phyloP scores from a whole-genome alignment of 1,284 basidiomycete genomes.

The Mycena citricolor region DNA sequence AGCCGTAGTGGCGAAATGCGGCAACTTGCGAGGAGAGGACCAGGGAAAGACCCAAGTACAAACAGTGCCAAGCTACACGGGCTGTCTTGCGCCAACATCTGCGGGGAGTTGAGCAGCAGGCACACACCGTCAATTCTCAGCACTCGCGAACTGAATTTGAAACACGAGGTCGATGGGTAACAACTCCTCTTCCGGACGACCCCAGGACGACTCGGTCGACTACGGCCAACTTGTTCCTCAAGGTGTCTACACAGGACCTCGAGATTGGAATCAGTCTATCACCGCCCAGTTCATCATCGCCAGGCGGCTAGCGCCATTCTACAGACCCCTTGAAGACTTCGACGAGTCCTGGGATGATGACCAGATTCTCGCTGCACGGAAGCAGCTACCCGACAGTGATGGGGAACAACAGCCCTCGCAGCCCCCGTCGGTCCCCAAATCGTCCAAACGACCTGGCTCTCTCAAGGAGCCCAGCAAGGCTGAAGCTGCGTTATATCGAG shows the following conservation, averaged over 20 bases:
- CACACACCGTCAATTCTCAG: not conserved
- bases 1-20: too few relatives aligned
- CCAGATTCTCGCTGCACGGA: constrained; percentile 76
- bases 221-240: constrained; percentile 84
- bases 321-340: constrained; percentile 92
- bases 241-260: constrained; percentile 83
- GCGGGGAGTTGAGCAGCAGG: not conserved
- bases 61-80: too few relatives aligned
- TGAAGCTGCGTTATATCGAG: constrained; percentile 80
- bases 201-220: constrained; percentile 78
- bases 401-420: constrained; percentile 40
- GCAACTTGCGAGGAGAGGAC: too few relatives aligned
- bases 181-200: constrained; percentile 63
- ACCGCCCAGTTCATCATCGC: constrained; percentile 87
- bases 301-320: constrained; percentile 92
- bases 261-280: constrained; percentile 88
- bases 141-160: not conserved
- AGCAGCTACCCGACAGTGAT: constrained; percentile 50
- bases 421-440: constrained; percentile 34
- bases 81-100: too few relatives aligned
- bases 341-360: constrained; percentile 84
- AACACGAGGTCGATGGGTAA: constrained; percentile 70
- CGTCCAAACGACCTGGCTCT: constrained; percentile 48
- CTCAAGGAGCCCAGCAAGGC: constrained; percentile 62
- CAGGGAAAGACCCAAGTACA: too few relatives aligned